Conservation (phyloP, 2,329 filamentous ascomycete genomes). For the Fusarium torreyae region DNA sequence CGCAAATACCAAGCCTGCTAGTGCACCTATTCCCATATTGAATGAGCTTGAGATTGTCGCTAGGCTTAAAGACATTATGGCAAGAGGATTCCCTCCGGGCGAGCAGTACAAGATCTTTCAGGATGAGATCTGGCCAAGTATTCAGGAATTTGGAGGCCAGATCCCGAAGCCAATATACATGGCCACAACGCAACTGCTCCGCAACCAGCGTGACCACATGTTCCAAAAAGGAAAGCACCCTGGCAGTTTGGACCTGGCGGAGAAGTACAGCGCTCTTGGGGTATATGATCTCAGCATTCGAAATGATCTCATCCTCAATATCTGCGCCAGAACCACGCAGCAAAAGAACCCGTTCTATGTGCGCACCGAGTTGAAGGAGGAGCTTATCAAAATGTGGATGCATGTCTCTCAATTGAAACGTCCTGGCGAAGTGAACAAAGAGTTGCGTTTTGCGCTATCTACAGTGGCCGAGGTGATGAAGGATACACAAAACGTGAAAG, state of each 20-base stretch:
- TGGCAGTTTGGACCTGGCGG: slow-evolving; percentile 47
- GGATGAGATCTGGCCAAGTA: slow-evolving; percentile 51
- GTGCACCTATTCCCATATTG: slow-evolving; percentile 22
- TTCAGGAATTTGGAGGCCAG: slow-evolving; percentile 47
- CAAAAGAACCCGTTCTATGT: slow-evolving; percentile 25
- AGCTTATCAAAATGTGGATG: slow-evolving; percentile 57
- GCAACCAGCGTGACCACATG: slow-evolving; percentile 34
- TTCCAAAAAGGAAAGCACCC: slow-evolving; percentile 31
- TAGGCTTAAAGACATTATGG: slow-evolving; percentile 49
- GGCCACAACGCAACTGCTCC: slow-evolving; percentile 43
- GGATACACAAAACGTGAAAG: slow-evolving; percentile 23
- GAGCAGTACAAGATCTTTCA: slow-evolving; percentile 49
- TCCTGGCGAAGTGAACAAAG: slow-evolving; percentile 41
- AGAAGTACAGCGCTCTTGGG: slow-evolving; percentile 47
- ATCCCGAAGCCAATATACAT: slow-evolving; percentile 52
- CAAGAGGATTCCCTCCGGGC: slow-evolving; percentile 12
- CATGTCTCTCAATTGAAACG: slow-evolving; percentile 56
- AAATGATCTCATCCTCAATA: slow-evolving; percentile 53
- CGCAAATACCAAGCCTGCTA: neutral
- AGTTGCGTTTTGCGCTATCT: slow-evolving; percentile 52
- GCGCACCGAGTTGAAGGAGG: slow-evolving; percentile 44
- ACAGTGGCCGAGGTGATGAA: slow-evolving; percentile 48
- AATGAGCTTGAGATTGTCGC: slow-evolving; percentile 52
- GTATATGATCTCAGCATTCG: slow-evolving; percentile 49
- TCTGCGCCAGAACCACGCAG: slow-evolving; percentile 50